Evolutionary conservation across 2,329 filamentous ascomycete genomes (phyloP).

Genomic region (Byssothecium circinans): DNA sequence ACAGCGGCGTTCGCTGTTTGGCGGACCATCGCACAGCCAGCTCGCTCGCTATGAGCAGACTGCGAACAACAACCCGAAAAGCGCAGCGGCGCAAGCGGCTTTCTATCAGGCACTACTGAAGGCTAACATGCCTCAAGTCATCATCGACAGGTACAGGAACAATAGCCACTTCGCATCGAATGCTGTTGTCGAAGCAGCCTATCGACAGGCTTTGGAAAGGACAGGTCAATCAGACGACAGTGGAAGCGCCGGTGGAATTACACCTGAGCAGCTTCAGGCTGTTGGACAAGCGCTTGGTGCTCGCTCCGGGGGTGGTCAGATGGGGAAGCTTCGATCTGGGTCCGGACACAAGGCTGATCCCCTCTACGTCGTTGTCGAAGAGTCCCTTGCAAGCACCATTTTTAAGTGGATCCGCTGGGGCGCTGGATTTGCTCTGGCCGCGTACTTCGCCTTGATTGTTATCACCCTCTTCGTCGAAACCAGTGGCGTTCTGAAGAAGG

Average conservation of each 20-base stretch:
- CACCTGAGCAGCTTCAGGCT: conserved; percentile 69
- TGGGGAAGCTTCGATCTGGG: conserved; percentile 59
- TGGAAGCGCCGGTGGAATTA: conserved; percentile 44
- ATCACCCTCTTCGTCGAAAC: conserved; percentile 83
- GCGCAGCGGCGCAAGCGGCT: conserved; percentile 83
- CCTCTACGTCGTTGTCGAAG: conserved; percentile 95
- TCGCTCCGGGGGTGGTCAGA: conserved; percentile 66
- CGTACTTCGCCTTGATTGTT: conserved; percentile 76
- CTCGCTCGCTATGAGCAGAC: conserved; percentile 86
- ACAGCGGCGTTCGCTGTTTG: conserved; percentile 51
- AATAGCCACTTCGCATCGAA: conserved; percentile 85
- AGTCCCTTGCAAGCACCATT: conserved; percentile 74
- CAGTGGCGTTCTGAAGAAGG: conserved; percentile 76
- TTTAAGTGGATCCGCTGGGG: conserved; percentile 94
- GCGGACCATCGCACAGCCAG: conserved; percentile 57
- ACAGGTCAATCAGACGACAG: conserved; percentile 53
- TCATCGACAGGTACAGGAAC: conserved; percentile 86
- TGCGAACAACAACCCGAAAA: conserved; percentile 88
- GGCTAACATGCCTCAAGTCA: conserved; percentile 90
- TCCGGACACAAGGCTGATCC: conserved; percentile 78
- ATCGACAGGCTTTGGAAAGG: conserved; percentile 71
- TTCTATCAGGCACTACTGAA: conserved; percentile 91
- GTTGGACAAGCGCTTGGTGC: conserved; percentile 82
- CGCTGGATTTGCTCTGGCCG: conserved; percentile 73
- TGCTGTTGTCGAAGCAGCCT: conserved; percentile 73